These are phyloP conservation scores for Leishmania tarentolae DNA, from an alignment of 208 protist species.

Conservation along the genomic window DNA sequence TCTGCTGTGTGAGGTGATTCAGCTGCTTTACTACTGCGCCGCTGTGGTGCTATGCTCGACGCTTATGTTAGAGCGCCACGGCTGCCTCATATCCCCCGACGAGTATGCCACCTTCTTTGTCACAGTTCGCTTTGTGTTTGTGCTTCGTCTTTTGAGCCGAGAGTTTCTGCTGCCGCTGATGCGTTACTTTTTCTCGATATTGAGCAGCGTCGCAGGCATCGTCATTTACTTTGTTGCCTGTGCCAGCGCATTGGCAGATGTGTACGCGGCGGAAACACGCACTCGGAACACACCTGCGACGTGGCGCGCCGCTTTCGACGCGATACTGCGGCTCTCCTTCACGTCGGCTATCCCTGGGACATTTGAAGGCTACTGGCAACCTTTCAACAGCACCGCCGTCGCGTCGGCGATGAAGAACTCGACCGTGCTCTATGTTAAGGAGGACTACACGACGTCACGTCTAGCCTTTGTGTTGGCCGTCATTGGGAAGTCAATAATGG, in stretches of 20 bases:
- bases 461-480: slow-evolving; percentile 57
- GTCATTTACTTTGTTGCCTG: slow-evolving; percentile 61
- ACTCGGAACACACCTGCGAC: slow-evolving; percentile 22
- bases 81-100: slow-evolving; percentile 50
- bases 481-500: slow-evolving; percentile 51
- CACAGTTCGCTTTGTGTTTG: slow-evolving; percentile 60
- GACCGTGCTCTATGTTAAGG: not conserved
- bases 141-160: slow-evolving; percentile 63
- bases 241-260: slow-evolving; percentile 59
- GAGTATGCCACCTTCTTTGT: slow-evolving; percentile 68
- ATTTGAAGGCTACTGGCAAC: slow-evolving; percentile 41
- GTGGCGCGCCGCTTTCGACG: slow-evolving; percentile 54
- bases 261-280: slow-evolving; percentile 26
- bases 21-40: slow-evolving; percentile 71
- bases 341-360: slow-evolving; percentile 42
- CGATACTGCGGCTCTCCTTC: slow-evolving; percentile 56
- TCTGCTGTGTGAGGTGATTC: slow-evolving; percentile 55
- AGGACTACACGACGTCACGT: slow-evolving; percentile 30
- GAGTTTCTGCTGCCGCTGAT: slow-evolving; percentile 56
- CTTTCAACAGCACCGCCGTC: slow-evolving; percentile 43
- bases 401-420: slow-evolving; percentile 35
- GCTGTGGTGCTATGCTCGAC: slow-evolving; percentile 48
- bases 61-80: slow-evolving; percentile 46
- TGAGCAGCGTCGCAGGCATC: slow-evolving; percentile 34
- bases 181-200: slow-evolving; percentile 26